Evolutionary conservation across 2,329 filamentous ascomycete species (phyloP), one percentile per base, ranked within the genome.

Genomic region (Colletotrichum musae): DNA sequence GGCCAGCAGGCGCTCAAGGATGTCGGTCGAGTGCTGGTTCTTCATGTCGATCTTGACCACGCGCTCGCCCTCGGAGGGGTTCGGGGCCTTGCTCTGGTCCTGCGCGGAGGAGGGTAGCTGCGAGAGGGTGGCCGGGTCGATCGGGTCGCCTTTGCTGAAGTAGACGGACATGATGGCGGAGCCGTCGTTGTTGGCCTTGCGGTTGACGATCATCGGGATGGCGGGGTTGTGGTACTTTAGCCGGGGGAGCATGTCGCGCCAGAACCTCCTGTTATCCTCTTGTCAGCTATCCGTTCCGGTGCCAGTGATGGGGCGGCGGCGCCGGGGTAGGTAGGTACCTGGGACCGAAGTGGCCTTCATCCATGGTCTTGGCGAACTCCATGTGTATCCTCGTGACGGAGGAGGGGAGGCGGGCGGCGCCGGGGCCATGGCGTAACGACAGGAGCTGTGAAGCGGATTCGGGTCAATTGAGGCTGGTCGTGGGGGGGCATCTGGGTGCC

Each of bases 211-310:
- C 88, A 98, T 97, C 51, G 92, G 89, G 53, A 98, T 81, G 13
- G 90, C 83, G 0, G 96, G 96, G 80, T 99, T 99, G 86, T 97
- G 92, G 84, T 91, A 99, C 86, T 99, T 98, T 73, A 99, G 86
- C 66, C 94, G 90, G 24, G 94, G 93, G 56, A 98, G 90, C 78
- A 91, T 92, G 70, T 91, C 85, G 72, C 88, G 90, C 93, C 94
- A 97, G 87, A 99, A 98, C 84, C 94, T 94, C 77, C 95, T 97
- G 73, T 24, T 13, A 41, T 54, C 24, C 3, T 9, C 21, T 24
- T 59, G 36, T 81, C 79, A 56, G 81, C 32, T 81, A 47, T 41
- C 15, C 2, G 16, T 26, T 39, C 12, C n/a, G n/a, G n/a, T n/a
- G n/a, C n/a, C n/a, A n/a, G n/a, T n/a, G n/a, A n/a, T n/a, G n/a